Percentiles rank a stretch among this genome's conserved stretches.
phyloP scores from a whole-genome alignment of 2,329 filamentous ascomycete species.

The Colletotrichum cordylinicola region DNA sequence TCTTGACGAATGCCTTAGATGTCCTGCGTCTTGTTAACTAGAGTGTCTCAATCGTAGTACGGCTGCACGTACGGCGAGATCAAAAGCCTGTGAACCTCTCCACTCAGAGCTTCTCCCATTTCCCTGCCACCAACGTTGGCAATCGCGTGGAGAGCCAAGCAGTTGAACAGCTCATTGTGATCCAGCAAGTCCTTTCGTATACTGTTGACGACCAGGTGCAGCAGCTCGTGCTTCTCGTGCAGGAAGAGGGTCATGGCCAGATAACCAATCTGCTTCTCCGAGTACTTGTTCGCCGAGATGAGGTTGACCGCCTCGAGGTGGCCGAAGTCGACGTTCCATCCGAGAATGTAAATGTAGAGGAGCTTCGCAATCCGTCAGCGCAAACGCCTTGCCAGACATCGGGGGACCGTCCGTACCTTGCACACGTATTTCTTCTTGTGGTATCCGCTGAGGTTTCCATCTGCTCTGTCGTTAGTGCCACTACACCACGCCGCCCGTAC shows the following conservation, averaged over 20 bases:
- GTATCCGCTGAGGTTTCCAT: conserved; percentile 91
- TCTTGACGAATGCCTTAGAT: conserved; percentile 98
- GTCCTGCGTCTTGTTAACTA: conserved; percentile 37
- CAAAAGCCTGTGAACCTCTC: conserved; percentile 89
- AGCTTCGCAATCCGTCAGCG: conserved; percentile 57
- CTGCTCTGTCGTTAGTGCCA: conserved; percentile 45
- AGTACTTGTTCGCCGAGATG: conserved; percentile 96
- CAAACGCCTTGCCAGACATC: background rate
- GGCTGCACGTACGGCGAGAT: conserved; percentile 81
- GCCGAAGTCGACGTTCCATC: conserved; percentile 98
- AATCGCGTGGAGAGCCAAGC: conserved; percentile 93
- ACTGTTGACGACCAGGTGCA: conserved; percentile 97
- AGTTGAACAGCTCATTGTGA: conserved; percentile 97
- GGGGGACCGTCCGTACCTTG: conserved; percentile 65
- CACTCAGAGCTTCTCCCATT: conserved; percentile 93
- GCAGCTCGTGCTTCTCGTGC: conserved; percentile 94
- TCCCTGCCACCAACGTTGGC: conserved; percentile 96
- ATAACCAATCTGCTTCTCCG: conserved; percentile 99
- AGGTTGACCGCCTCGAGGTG: conserved; percentile 98
- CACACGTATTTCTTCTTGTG: conserved; percentile 99
- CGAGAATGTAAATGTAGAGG: conserved; percentile 97
- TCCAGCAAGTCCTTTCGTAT: conserved; percentile 96
- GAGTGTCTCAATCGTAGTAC: background rate
- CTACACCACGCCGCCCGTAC: background rate
- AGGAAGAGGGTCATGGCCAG: conserved; percentile 96